Evolutionary conservation across 1,284 basidiomycete species (phyloP).

Genomic region (Ustilago nuda): DNA sequence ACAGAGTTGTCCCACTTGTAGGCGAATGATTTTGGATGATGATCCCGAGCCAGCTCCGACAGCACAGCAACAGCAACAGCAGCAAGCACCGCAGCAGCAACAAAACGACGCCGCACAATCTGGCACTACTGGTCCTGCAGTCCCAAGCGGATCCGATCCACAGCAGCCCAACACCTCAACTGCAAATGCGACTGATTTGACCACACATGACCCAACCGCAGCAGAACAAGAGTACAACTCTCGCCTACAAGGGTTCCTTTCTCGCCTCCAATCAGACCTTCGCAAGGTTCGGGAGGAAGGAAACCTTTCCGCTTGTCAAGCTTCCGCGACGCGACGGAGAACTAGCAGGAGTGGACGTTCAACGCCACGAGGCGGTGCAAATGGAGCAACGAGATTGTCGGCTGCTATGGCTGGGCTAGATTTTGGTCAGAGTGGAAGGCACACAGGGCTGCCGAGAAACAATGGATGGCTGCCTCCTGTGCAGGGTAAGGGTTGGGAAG

Average conservation of each 20-base stretch:
- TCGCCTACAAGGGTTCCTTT: slow-evolving; percentile 43
- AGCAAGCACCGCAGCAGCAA: slow-evolving; percentile 8
- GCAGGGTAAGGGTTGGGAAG: slow-evolving; percentile 1
- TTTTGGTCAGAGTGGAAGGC: background rate
- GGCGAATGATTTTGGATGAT: slow-evolving; percentile 83
- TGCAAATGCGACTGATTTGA: background rate
- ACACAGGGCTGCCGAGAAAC: background rate
- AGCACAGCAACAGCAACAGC: slow-evolving; percentile 10
- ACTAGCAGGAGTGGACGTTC: slow-evolving; percentile 23
- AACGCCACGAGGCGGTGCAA: slow-evolving; percentile 16
- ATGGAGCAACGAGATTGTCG: background rate
- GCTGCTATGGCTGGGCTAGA: slow-evolving; percentile 3
- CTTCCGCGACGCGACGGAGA: slow-evolving; percentile 6
- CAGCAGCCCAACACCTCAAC: slow-evolving; percentile 1
- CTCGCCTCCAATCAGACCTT: slow-evolving; percentile 45
- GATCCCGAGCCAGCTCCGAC: slow-evolving; percentile 17
- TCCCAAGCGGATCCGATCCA: background rate
- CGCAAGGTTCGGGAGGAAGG: slow-evolving; percentile 52
- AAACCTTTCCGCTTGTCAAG: slow-evolving; percentile 29
- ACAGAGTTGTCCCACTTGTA: slow-evolving; percentile 91
- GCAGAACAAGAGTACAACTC: slow-evolving; percentile 27
- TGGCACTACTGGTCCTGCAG: background rate
- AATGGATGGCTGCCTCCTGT: background rate
- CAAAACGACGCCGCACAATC: background rate
- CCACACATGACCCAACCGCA: slow-evolving; percentile 8